Conservation (phyloP, 2,329 filamentous ascomycete species). For the Neonectria coccinea region DNA sequence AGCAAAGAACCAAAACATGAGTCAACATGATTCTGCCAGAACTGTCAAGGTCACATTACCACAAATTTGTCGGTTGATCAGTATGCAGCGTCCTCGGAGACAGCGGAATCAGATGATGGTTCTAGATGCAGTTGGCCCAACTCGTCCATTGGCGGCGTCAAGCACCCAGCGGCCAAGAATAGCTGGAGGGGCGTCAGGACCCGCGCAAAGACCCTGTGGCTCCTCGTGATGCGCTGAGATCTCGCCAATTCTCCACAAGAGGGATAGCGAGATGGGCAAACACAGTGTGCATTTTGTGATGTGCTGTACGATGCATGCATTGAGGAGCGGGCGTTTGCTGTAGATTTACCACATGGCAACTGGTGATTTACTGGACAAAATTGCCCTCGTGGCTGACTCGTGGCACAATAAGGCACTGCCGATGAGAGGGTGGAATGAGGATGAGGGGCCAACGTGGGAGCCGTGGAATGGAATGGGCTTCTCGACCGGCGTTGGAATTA, state of each 20-base stretch:
- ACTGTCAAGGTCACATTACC: neutral
- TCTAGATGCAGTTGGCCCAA: conserved; percentile 28
- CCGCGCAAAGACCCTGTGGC: neutral
- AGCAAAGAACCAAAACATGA: neutral
- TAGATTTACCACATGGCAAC: conserved; percentile 1
- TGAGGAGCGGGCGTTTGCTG: neutral
- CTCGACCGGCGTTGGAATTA: conserved; percentile 18
- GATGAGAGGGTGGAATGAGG: conserved; percentile 12
- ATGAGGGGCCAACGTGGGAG: conserved; percentile 13
- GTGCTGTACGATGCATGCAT: conserved; percentile 6
- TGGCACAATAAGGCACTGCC: conserved; percentile 18
- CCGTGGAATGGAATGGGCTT: conserved; percentile 17
- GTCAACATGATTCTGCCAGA: neutral
- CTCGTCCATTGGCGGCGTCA: conserved; percentile 29
- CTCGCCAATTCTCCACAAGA: conserved; percentile 16
- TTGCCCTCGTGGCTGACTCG: conserved; percentile 9
- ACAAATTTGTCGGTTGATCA: neutral
- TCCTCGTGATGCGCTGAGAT: conserved; percentile 29
- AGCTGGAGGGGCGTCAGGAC: conserved; percentile 15
- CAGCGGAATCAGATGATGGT: conserved; percentile 24
- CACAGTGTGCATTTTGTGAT: neutral
- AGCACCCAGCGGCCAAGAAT: conserved; percentile 16
- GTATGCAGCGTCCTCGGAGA: conserved; percentile 2
- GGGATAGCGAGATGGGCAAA: conserved; percentile 11
- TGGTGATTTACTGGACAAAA: neutral